Conservation (phyloP, 768 basidiomycete genomes). For the Macrocybe gigantea region DNA sequence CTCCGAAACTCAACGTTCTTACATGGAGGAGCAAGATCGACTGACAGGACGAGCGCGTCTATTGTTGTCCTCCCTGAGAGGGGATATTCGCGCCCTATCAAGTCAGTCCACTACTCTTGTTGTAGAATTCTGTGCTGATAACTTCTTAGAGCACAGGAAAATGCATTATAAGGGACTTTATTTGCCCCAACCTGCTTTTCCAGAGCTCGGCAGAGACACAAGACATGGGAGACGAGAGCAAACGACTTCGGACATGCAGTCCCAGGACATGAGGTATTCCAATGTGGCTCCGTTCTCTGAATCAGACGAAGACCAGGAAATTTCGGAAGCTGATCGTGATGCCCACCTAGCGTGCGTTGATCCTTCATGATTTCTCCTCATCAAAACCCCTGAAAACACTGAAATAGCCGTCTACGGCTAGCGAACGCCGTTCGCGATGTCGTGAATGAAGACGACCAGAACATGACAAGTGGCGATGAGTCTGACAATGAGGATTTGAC, state of each 20-base stretch:
- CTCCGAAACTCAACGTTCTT: slow-evolving; percentile 53
- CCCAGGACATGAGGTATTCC: neutral
- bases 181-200: slow-evolving; percentile 27
- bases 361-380: neutral
- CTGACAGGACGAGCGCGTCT: slow-evolving; percentile 56
- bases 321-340: slow-evolving; percentile 67
- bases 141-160: neutral
- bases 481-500: slow-evolving; percentile 73
- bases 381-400: too few relatives aligned
- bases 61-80: slow-evolving; percentile 33
- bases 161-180: slow-evolving; percentile 48
- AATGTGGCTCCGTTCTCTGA: slow-evolving; percentile 39
- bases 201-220: neutral
- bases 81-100: neutral
- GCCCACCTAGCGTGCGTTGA: slow-evolving; percentile 59
- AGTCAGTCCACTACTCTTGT: too few relatives aligned
- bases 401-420: slow-evolving; percentile 25
- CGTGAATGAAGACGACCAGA: slow-evolving; percentile 38
- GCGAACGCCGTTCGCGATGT: slow-evolving; percentile 30
- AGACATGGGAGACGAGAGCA: neutral
- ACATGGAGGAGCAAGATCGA: slow-evolving; percentile 65
- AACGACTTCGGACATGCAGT: neutral
- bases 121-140: slow-evolving; percentile 9
- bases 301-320: slow-evolving; percentile 57
- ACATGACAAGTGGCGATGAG: slow-evolving; percentile 67